Evolutionary conservation across 441 rosid species (phyloP).

Genomic region (Gossypium gossypioides): DNA sequence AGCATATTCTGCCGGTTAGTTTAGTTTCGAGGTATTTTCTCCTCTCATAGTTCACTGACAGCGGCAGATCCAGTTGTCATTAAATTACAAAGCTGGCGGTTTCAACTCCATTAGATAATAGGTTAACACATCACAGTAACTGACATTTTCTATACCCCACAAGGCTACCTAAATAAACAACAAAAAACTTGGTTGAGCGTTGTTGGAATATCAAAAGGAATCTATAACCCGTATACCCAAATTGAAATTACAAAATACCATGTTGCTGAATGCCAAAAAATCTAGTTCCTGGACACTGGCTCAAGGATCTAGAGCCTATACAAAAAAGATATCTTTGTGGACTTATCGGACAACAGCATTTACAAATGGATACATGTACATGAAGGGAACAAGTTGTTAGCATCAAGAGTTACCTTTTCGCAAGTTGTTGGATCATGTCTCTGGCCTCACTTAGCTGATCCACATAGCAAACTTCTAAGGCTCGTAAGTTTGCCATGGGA

Average conservation of each 20-base stretch:
- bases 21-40: too few relatives aligned
- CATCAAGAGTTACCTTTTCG: constrained; percentile 18
- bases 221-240: background rate
- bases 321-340: background rate
- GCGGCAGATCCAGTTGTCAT: background rate
- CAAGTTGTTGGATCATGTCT: constrained; percentile 36
- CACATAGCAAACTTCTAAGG: constrained; percentile 34
- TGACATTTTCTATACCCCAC: background rate
- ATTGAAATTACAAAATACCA: background rate
- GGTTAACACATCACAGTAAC: background rate
- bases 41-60: background rate
- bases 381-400: background rate
- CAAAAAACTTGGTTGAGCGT: background rate
- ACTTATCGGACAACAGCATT: background rate
- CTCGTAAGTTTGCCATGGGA: constrained; percentile 52
- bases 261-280: background rate
- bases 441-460: constrained; percentile 48
- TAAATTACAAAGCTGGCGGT: background rate
- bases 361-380: background rate
- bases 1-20: too few relatives aligned
- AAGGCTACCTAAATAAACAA: background rate
- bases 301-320: background rate
- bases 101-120: background rate
- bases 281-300: background rate
- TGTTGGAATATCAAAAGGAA: background rate